These are phyloP conservation scores for Camellia granthamiana DNA, from an alignment of 148 eudicot species.

Conservation along the genomic window DNA sequence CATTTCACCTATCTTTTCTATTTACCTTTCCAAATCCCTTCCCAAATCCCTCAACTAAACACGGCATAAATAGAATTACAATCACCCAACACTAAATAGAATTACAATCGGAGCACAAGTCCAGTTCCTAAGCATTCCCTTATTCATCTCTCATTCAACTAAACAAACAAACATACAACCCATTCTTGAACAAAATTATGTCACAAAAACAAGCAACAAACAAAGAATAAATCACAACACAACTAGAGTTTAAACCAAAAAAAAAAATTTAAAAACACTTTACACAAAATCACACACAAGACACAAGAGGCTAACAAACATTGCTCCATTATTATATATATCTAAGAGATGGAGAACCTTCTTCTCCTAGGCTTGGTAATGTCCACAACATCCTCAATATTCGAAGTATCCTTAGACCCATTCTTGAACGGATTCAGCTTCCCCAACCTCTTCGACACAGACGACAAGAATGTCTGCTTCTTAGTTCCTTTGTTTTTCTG, in stretches of 20 bases:
- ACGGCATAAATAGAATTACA: no score
- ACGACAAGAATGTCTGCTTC: conserved; percentile 59
- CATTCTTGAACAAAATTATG: not conserved
- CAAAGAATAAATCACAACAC: not conserved
- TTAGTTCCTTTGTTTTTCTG: conserved; percentile 6
- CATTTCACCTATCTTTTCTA: no score
- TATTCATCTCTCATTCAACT: no score
- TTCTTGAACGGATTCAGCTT: conserved; percentile 75
- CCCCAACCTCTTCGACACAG: conserved; percentile 71
- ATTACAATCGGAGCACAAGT: no score
- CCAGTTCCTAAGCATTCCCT: no score
- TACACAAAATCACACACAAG: not conserved
- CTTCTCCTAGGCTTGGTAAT: conserved; percentile 72
- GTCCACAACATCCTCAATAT: conserved; percentile 59
- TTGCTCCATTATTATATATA: not conserved
- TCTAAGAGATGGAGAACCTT: conserved; percentile 72
- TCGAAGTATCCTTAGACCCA: conserved; percentile 75
- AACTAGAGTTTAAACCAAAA: not conserved
- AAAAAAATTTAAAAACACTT: not conserved
- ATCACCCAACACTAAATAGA: no score
- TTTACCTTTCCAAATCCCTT: no score
- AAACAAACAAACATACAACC: not conserved
- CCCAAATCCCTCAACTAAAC: no score
- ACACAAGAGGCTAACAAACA: not conserved
- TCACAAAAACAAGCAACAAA: not conserved